These are phyloP conservation scores for Dipteronia sinensis DNA, from an alignment of 345 rosid species.

Conservation along the genomic window DNA sequence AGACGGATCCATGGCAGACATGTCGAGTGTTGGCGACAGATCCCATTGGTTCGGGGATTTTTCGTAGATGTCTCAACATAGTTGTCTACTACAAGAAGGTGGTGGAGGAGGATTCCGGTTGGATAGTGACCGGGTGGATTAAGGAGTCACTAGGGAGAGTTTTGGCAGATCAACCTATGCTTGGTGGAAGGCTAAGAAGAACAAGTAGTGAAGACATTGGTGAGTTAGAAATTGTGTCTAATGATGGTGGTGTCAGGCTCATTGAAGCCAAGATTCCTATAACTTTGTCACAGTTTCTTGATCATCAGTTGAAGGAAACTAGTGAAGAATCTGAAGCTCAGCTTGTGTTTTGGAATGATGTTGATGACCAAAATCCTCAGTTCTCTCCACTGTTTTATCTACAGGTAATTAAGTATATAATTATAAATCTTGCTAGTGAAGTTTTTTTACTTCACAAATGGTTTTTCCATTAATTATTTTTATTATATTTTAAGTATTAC, in stretches of 20 bases:
- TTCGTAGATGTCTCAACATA: conserved; percentile 48
- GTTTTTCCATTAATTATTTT: no score
- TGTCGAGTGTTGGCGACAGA: conserved; percentile 39
- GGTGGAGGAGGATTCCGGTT: conserved; percentile 51
- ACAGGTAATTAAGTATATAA: conserved; percentile 43
- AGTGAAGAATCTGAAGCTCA: conserved; percentile 50
- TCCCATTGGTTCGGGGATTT: conserved; percentile 40
- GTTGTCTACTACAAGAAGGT: conserved; percentile 52
- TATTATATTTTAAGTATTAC: no score
- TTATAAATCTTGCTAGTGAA: background rate
- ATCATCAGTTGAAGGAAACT: conserved; percentile 18
- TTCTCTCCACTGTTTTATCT: conserved; percentile 74
- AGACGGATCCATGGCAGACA: conserved; percentile 54
- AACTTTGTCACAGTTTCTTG: conserved; percentile 55
- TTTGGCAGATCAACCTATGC: conserved; percentile 56
- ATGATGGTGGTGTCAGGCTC: conserved; percentile 71
- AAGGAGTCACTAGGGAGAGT: conserved; percentile 70
- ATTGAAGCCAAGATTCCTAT: conserved; percentile 52
- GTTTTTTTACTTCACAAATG: background rate
- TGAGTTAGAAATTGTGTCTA: conserved; percentile 70
- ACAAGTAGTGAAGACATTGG: conserved; percentile 29
- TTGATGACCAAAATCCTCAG: conserved; percentile 63
- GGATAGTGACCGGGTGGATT: conserved; percentile 71
- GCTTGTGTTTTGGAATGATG: conserved; percentile 74
- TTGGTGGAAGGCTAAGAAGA: conserved; percentile 59